These are phyloP conservation scores for Caryopteris hybrid DNA, from an alignment of 305 asterid species.

Conservation along the genomic window DNA sequence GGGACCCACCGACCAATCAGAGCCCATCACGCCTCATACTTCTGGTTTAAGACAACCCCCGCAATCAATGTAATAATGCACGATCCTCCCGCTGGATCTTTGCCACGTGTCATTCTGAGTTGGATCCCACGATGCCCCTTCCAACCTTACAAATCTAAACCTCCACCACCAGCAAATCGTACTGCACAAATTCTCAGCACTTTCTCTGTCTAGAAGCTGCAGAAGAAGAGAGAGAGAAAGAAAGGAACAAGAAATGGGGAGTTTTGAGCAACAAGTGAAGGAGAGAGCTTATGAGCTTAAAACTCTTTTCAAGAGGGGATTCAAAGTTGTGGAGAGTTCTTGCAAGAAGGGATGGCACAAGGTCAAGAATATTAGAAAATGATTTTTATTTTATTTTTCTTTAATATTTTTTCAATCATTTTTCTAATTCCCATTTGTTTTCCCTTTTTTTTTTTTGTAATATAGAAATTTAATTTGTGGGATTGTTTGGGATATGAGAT, in stretches of 20 bases:
- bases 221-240: neutral
- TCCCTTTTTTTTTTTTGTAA: neutral
- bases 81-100: slow-evolving; percentile 1
- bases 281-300: slow-evolving; percentile 37
- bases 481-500: neutral
- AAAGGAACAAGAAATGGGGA: slow-evolving; percentile 38
- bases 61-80: neutral
- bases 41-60: neutral
- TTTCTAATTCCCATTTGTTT: neutral
- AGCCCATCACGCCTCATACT: slow-evolving; percentile 4
- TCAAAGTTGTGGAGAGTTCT: slow-evolving; percentile 42
- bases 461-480: no score
- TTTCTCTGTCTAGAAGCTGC: neutral
- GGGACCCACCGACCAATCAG: slow-evolving; percentile 13
- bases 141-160: slow-evolving; percentile 2
- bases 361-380: slow-evolving; percentile 39
- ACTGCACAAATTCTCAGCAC: no score
- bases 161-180: no score
- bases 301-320: slow-evolving; percentile 42
- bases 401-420: no score
- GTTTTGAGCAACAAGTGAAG: slow-evolving; percentile 51
- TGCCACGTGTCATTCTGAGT: slow-evolving; percentile 25
- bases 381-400: neutral
- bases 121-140: slow-evolving; percentile 31
- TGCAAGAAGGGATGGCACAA: slow-evolving; percentile 79